These are phyloP conservation scores for Pichia deserticola DNA, from an alignment of 805 yeast species.

Conservation along the genomic window DNA sequence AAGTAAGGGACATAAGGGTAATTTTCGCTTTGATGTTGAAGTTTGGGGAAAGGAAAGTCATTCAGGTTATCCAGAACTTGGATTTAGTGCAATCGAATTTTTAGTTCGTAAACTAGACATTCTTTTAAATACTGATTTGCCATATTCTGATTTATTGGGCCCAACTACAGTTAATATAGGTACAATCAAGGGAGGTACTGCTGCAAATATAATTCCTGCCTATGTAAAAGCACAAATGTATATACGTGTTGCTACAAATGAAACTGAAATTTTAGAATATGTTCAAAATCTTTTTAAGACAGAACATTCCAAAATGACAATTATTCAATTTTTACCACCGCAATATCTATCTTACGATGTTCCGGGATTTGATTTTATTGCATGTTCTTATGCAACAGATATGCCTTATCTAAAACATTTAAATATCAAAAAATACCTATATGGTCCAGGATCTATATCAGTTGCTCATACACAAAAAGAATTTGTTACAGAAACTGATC, in stretches of 20 bases:
- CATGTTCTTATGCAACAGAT: slow-evolving; percentile 30
- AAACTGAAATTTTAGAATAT: no score
- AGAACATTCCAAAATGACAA: no score
- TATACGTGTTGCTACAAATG: no score
- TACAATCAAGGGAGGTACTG: no score
- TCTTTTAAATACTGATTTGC: slow-evolving; percentile 31
- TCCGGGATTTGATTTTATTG: slow-evolving; percentile 47
- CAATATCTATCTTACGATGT: slow-evolving; percentile 46
- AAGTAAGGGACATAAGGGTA: slow-evolving; percentile 65
- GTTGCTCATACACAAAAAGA: slow-evolving; percentile 55
- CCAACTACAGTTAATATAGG: no score
- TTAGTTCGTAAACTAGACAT: slow-evolving; percentile 42
- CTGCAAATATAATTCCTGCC: no score
- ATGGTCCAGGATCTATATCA: slow-evolving; percentile 57
- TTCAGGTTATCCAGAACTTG: slow-evolving; percentile 62
- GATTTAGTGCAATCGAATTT: slow-evolving; percentile 51
- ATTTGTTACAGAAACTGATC: slow-evolving; percentile 25
- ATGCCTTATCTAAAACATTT: slow-evolving; percentile 33
- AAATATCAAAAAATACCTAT: slow-evolving; percentile 42
- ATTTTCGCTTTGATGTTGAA: slow-evolving; percentile 32
- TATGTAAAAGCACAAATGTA: no score
- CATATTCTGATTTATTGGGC: no score
- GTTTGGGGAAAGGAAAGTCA: slow-evolving; percentile 51
- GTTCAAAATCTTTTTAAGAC: no score
- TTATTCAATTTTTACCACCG: slow-evolving; percentile 27